phyloP scores from a whole-genome alignment of 352 stramenopile species.

The Phytopythium sindhum region DNA sequence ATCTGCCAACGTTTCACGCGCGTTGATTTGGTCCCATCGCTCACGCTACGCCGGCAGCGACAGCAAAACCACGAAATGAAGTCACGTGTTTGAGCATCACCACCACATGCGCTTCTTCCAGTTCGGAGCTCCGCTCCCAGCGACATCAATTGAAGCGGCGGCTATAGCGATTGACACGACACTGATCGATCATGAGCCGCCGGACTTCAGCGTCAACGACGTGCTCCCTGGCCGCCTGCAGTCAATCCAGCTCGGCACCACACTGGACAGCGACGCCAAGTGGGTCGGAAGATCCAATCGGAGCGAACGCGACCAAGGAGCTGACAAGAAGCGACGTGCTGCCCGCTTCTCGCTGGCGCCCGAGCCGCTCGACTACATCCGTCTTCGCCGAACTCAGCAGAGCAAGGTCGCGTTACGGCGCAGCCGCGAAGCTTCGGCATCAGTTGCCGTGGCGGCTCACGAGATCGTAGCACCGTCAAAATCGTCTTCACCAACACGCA shows the following conservation, averaged over 20 bases:
- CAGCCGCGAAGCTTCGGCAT: conserved; percentile 36
- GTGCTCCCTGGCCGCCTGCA: neutral
- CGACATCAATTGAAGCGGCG: neutral
- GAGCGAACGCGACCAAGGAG: neutral
- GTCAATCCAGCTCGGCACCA: neutral
- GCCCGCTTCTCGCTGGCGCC: conserved; percentile 9
- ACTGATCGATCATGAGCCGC: neutral
- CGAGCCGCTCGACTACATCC: conserved; percentile 66
- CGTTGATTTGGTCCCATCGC: no score
- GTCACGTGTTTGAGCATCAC: neutral
- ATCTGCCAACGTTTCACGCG: neutral
- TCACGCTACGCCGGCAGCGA: no score
- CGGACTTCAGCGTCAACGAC: neutral
- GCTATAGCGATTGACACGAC: no score
- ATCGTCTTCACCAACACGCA: conserved; percentile 10
- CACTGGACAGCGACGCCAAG: neutral
- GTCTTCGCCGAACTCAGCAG: conserved; percentile 51
- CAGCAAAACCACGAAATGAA: neutral
- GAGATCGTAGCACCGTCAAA: conserved; percentile 46
- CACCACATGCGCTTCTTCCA: conserved; percentile 8
- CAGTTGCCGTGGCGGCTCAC: conserved; percentile 28
- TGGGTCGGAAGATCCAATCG: neutral
- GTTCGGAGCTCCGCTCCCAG: neutral
- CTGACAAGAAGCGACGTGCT: neutral
- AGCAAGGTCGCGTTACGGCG: conserved; percentile 43